Evolutionary conservation across 148 eudicot species (phyloP).

Genomic region (Polygonum maritimum): DNA sequence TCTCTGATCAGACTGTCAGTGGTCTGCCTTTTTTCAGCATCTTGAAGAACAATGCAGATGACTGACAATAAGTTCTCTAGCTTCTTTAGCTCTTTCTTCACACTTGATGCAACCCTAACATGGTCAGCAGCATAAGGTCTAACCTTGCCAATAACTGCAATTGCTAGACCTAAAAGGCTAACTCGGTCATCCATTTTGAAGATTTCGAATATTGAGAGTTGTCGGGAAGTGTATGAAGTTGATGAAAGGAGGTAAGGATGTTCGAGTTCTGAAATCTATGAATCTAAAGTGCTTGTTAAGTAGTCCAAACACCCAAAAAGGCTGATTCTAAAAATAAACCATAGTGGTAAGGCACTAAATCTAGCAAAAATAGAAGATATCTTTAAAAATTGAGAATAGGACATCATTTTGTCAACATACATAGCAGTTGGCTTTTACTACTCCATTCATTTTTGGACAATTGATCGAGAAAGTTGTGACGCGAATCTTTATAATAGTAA

Average conservation of each 20-base stretch:
- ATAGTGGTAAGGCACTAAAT: constrained; percentile 7
- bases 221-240: not conserved
- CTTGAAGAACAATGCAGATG: constrained; percentile 14
- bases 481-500: not conserved
- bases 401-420: not conserved
- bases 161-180: constrained; percentile 9
- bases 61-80: constrained; percentile 1
- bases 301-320: not conserved
- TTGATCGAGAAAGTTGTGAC: not conserved
- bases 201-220: not conserved
- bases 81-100: constrained; percentile 13
- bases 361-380: not conserved
- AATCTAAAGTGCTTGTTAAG: not conserved
- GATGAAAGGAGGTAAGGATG: not conserved
- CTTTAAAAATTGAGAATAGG: not conserved
- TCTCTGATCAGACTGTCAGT: constrained; percentile 7
- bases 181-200: constrained; percentile 2
- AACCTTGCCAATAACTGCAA: constrained; percentile 8
- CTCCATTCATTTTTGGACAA: not conserved
- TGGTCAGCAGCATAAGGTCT: constrained; percentile 7
- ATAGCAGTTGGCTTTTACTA: not conserved
- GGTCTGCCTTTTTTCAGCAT: constrained; percentile 21
- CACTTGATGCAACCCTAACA: constrained; percentile 5
- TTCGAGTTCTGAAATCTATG: not conserved
- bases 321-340: not conserved